These are phyloP conservation scores for Amanita molliuscula DNA, from an alignment of 768 basidiomycete genomes.

Conservation along the genomic window DNA sequence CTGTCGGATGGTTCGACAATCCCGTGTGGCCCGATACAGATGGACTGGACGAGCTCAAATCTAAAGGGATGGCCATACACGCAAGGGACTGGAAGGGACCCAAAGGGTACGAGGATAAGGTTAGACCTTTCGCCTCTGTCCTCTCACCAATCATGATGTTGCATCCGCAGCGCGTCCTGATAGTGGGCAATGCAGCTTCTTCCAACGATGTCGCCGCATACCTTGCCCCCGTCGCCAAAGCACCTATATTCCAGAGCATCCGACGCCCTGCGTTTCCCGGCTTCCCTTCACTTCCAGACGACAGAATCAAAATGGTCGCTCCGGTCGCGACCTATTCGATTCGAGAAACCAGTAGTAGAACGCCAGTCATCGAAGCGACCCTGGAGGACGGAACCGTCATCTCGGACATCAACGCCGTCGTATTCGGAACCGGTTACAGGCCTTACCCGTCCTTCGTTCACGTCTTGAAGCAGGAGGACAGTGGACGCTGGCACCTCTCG, in stretches of 20 bases:
- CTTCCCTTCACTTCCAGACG: slow-evolving; percentile 31
- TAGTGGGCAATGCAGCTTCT: slow-evolving; percentile 43
- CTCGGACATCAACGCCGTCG: slow-evolving; percentile 28
- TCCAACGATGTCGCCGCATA: slow-evolving; percentile 43
- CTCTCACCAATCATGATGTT: neutral
- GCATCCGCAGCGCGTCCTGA: slow-evolving; percentile 27
- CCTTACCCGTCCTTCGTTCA: slow-evolving; percentile 31
- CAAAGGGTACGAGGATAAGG: slow-evolving; percentile 25
- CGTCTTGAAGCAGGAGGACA: slow-evolving; percentile 13
- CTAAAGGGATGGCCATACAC: slow-evolving; percentile 28
- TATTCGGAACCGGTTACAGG: slow-evolving; percentile 38
- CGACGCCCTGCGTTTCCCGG: slow-evolving; percentile 28
- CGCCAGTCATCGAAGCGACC: slow-evolving; percentile 18
- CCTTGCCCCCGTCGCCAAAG: slow-evolving; percentile 23
- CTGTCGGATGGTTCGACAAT: slow-evolving; percentile 35
- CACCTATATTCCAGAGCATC: slow-evolving; percentile 36
- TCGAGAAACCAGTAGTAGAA: slow-evolving; percentile 9
- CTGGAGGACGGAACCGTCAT: slow-evolving; percentile 28
- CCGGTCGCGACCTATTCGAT: slow-evolving; percentile 25
- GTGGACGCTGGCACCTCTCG: slow-evolving; percentile 9
- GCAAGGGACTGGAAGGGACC: slow-evolving; percentile 33
- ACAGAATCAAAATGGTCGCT: slow-evolving; percentile 31
- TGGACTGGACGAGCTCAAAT: slow-evolving; percentile 27
- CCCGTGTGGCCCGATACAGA: slow-evolving; percentile 32
- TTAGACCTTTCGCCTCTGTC: slow-evolving; percentile 4